Evolutionary conservation across 305 asterid species (phyloP).

Genomic region (Fraxinus xanthoxyloides): DNA sequence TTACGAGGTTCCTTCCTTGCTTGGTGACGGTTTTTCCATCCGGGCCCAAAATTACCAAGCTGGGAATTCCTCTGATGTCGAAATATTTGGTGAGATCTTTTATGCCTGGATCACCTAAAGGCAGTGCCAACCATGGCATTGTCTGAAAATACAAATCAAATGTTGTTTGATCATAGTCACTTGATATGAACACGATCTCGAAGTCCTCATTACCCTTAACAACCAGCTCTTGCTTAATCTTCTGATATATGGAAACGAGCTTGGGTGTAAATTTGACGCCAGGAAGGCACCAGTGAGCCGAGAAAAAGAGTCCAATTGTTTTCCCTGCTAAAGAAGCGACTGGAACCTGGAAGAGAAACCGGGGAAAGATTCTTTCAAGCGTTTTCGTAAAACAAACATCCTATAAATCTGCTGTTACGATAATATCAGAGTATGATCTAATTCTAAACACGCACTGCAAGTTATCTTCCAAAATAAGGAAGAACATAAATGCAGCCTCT

Average conservation of each 20-base stretch:
- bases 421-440: neutral
- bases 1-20: conserved; percentile 58
- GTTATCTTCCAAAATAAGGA: neutral
- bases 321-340: conserved; percentile 44
- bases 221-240: conserved; percentile 34
- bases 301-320: conserved; percentile 67
- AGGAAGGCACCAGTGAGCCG: conserved; percentile 68
- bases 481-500: neutral
- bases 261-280: conserved; percentile 48
- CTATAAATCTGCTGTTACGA: neutral
- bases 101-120: conserved; percentile 46
- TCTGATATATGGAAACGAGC: conserved; percentile 47
- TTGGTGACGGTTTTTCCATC: conserved; percentile 67
- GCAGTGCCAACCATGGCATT: conserved; percentile 75
- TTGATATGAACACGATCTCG: conserved; percentile 59
- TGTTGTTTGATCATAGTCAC: conserved; percentile 48
- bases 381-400: neutral
- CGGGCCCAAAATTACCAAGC: conserved; percentile 58
- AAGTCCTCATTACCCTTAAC: conserved; percentile 27
- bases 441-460: neutral
- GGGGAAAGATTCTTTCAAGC: neutral
- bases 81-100: conserved; percentile 48
- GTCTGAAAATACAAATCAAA: conserved; percentile 41
- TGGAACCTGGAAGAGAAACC: conserved; percentile 39
- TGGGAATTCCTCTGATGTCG: conserved; percentile 56